Conservation (phyloP, 2,329 filamentous ascomycete genomes). For the Orbilia ellipsospora region DNA sequence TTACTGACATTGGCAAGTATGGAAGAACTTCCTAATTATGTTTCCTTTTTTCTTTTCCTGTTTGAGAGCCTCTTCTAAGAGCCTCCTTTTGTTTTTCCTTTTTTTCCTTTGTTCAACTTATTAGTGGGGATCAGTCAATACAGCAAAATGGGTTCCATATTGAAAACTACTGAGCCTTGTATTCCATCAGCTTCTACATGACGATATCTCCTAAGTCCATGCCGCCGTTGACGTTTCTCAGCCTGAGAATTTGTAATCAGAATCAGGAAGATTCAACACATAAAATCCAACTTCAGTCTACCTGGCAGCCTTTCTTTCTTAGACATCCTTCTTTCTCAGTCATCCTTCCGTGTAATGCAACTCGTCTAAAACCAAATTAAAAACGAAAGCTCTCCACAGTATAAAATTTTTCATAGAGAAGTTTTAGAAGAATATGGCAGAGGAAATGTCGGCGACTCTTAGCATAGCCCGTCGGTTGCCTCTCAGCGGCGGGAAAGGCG, state of each 20-base stretch:
- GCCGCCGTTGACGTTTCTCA: background rate
- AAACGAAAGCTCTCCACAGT: background rate
- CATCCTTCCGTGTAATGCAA: background rate
- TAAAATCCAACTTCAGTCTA: constrained; percentile 39
- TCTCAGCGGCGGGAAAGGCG: constrained; percentile 38
- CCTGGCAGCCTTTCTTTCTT: background rate
- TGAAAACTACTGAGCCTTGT: background rate
- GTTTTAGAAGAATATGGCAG: constrained; percentile 9
- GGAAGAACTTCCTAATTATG: background rate
- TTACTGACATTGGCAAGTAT: background rate
- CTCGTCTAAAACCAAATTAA: no score
- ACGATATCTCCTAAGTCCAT: constrained; percentile 39
- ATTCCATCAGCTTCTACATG: constrained; percentile 2
- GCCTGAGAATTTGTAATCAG: constrained; percentile 4
- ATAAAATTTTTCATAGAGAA: no score
- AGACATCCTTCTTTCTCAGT: background rate
- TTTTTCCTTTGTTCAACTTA: constrained; percentile 35
- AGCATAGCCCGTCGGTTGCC: constrained; percentile 44
- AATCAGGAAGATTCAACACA: constrained; percentile 23
- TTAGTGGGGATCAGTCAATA: constrained; percentile 33
- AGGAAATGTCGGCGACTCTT: constrained; percentile 35
- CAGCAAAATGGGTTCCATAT: constrained; percentile 20
- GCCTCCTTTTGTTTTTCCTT: background rate
- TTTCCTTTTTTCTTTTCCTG: constrained; percentile 15
- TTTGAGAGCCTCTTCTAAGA: constrained; percentile 12